A percentile compares a stretch with the other conserved stretches of the same genome.
phyloP scores from a whole-genome alignment of 495 filamentous ascomycete genomes.

The Durotheca rogersii region DNA sequence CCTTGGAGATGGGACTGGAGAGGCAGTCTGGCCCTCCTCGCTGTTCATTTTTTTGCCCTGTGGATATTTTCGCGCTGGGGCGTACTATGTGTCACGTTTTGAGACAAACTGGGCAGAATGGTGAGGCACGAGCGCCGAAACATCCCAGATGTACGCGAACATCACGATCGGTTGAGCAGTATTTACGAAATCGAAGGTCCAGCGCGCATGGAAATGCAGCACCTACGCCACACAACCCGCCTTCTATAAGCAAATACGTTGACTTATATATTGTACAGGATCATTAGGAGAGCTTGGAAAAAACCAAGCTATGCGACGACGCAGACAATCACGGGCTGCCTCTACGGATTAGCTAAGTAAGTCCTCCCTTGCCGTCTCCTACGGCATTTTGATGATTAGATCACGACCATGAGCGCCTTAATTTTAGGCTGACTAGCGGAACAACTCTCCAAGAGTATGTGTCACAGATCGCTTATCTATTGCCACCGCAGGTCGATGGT shows the following conservation, averaged over 20 bases:
- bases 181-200: no score
- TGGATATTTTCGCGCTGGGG: conserved; percentile 40
- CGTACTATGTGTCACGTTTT: conserved; percentile 39
- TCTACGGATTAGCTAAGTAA: background rate
- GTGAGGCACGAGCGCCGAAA: conserved; percentile 16
- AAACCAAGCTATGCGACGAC: background rate
- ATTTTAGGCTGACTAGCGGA: background rate
- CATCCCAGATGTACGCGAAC: background rate
- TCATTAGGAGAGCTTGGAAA: background rate
- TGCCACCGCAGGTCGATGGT: no score
- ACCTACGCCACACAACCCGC: background rate
- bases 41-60: conserved; percentile 41
- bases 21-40: conserved; percentile 39
- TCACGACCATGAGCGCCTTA: background rate
- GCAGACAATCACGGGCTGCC: no score
- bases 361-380: background rate
- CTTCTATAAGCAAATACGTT: background rate
- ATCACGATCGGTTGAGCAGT: no score
- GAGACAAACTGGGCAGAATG: conserved; percentile 41
- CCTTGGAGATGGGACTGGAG: conserved; percentile 39
- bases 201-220: background rate
- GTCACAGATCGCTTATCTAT: no score
- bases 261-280: background rate
- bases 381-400: background rate
- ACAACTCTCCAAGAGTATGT: background rate